phyloP scores from a whole-genome alignment of 371 early-diverging fungal genomes.

The Mortierella sp. region DNA sequence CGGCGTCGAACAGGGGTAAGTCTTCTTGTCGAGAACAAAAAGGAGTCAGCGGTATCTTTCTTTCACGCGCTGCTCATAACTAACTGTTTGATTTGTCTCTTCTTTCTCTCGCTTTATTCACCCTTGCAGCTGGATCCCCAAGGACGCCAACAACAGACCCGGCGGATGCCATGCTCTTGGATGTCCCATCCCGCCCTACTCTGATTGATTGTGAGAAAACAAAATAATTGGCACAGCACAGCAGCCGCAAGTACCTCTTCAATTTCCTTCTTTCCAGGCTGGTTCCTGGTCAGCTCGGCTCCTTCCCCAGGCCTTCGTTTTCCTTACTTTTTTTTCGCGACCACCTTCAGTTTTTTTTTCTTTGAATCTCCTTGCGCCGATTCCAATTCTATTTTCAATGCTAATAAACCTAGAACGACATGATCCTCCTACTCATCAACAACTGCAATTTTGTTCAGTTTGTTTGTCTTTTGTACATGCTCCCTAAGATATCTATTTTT shows the following conservation, averaged over 20 bases:
- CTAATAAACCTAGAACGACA: not conserved
- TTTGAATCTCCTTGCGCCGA: too few relatives aligned
- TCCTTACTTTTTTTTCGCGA: too few relatives aligned
- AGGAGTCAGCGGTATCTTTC: not conserved
- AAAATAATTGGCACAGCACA: not conserved
- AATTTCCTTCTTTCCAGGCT: not conserved
- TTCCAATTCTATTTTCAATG: too few relatives aligned
- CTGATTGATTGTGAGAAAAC: not conserved
- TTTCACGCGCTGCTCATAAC: too few relatives aligned
- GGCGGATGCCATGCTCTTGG: conserved; percentile 43
- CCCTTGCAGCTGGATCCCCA: conserved; percentile 42
- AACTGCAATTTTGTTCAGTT: not conserved
- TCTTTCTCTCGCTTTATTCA: not conserved
- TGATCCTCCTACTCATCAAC: not conserved
- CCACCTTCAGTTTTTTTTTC: too few relatives aligned
- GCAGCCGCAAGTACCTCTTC: not conserved
- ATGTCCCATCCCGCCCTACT: conserved; percentile 17
- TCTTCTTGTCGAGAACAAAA: not conserved
- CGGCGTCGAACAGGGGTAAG: conserved; percentile 57
- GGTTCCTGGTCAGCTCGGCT: not conserved
- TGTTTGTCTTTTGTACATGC: too few relatives aligned
- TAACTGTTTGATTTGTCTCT: too few relatives aligned
- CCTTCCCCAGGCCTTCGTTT: too few relatives aligned
- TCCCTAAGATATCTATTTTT: not conserved
- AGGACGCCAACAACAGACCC: conserved; percentile 51